Base-by-base conservation (phyloP, 129 eudicot genomes). In the Arctium lappa region DNA sequence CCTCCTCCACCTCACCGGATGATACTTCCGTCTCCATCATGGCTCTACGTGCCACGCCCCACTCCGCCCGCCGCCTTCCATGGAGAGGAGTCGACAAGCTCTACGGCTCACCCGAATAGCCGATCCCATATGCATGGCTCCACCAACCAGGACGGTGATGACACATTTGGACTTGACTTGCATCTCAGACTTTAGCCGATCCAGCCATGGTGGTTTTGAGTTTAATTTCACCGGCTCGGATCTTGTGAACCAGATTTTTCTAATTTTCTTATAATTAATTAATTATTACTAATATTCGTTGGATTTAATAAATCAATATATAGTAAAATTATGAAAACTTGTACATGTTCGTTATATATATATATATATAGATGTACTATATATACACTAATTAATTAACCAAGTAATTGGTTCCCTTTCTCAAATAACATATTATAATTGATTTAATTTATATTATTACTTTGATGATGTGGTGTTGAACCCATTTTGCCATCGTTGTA, bases 41-140 rank as follows among this genome's bases (percentile, higher is more conserved):
- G 92, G 97, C 83, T 88, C 30, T 90, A 88, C 71, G 80, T 79
- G 5, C 97, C 97, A 85, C 91, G 93, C 75, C 88, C 89, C 72
- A 86, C 80, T 39, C 80, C 81, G 9, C 36, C 36, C 1, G 36
- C 36, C 3, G 85, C 92, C 10, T 74, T 89, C 84, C 89, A 87
- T 36, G 97, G 91, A 72, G 82, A 65, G 40, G 91, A 80, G 78
- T 85, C 90, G 27, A 22, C 27, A 22, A 22, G 56, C 75, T 84
- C 75, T 83, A 89, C 85, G 86, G 66, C 82, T 27, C 73, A 73
- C 40, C 71, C 71, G 22, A 77, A 18, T 77, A 37, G 79, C 2
- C 82, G 75, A 84, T 81, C 83, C 78, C 82, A 74, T 34, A 22
- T 22, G 0, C 78, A 27, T 60, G 89, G 91, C 75, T 89, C 85